Evolutionary conservation across 192 early-diverging fungal genomes (phyloP), one percentile per base, ranked within the genome.

Genomic region (Entrophospora sp.): DNA sequence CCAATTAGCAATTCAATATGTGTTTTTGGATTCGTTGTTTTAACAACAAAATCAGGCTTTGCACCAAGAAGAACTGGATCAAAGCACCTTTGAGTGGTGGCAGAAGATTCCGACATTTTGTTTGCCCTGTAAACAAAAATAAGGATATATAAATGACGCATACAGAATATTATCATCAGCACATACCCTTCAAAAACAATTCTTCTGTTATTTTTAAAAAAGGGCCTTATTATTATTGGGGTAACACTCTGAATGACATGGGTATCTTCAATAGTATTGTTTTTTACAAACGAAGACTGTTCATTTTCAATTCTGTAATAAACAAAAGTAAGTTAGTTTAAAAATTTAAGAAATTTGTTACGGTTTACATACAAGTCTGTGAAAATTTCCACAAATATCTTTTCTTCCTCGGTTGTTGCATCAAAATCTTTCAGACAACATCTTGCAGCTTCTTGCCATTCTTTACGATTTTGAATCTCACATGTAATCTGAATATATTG

Each of bases 281-380:
- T 44, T 62, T n/a, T 45, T 32, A 28, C 2, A 16, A 62, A 45
- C 10, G 60, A 62, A n/a, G 60, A 34, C 18, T 43, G 43, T 4
- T 62, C 25, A 42, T 62, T 62, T 3, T 62, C 30, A 43, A 62
- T 7, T 30, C 60, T 62, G 28, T 45, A 62, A 42, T 27, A 62
- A 42, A 27, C 25, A 16, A 62, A 27, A 42, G 46, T 62, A 45
- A 43, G 31, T 46, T 45, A 8, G 46, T 34, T 45, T 40, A 14
- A 38, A 42, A 7, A 18, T 6, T 8, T 1, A 60, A 25, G 16
- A n/a, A 16, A 31, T 28, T 42, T 14, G 12, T 60, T 42, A 14
- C 20, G n/a, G 14, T 40, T 27, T 53, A 64, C 63, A 64, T 61
- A 43, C 59, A 61, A 61, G 40, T 61, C 20, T 24, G n/a, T 61